Conservation (phyloP, 2,329 filamentous ascomycete species). For the Xylariaceae sp. region DNA sequence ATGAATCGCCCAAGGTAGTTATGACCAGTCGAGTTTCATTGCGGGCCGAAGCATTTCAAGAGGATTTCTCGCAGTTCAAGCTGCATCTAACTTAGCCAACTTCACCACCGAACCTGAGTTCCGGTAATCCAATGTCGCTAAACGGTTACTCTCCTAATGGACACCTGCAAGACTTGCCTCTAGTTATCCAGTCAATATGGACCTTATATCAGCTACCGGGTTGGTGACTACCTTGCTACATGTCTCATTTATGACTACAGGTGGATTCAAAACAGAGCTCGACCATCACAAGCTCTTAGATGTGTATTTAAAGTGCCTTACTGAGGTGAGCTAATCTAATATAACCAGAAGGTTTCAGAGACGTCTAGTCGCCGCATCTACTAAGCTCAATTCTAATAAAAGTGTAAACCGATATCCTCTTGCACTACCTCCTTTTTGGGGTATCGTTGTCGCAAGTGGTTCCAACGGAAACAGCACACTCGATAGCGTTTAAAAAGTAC, state of each 20-base stretch:
- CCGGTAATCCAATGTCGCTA: background rate
- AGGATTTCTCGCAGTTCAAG: background rate
- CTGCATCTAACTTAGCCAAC: background rate
- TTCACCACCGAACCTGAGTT: background rate
- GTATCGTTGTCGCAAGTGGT: background rate
- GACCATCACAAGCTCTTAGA: background rate
- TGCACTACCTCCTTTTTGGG: background rate
- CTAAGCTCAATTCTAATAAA: background rate
- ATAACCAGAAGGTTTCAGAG: background rate
- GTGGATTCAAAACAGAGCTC: background rate
- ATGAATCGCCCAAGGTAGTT: no score
- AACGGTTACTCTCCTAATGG: background rate
- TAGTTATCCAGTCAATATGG: background rate
- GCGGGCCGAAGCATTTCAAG: background rate
- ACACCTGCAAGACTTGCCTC: background rate
- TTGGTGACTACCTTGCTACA: background rate
- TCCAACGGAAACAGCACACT: background rate
- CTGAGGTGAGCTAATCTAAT: background rate
- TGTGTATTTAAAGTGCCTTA: background rate
- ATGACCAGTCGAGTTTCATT: no score
- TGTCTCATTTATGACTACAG: background rate
- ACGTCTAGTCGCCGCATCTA: background rate
- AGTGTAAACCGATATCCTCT: background rate
- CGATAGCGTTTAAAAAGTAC: background rate
- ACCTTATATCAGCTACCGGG: background rate